Evolutionary conservation across 345 rosid genomes (phyloP), one percentile per base, ranked within the genome.

Genomic region (Zanthoxylum bungeanum): DNA sequence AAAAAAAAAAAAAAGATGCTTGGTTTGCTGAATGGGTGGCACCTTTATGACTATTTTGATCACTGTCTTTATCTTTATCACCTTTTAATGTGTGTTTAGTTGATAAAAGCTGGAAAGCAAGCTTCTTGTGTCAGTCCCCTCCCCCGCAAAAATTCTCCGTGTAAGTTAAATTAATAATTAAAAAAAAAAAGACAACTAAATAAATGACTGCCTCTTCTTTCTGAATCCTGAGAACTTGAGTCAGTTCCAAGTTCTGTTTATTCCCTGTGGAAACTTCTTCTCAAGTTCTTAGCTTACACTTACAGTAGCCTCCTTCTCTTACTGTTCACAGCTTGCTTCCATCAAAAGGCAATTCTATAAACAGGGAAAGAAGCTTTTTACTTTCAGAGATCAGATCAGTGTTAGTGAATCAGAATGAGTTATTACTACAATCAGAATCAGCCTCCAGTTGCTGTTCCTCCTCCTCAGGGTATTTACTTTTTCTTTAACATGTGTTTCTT

Each of bases 391-490:
- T 19, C 6, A 36, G 30, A 69, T n/a, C n/a, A n/a, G n/a, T n/a
- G n/a, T n/a, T n/a, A n/a, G n/a, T n/a, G 65, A 49, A 14, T 17
- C n/a, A n/a, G n/a, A 27, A 85, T 83, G 89, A 89, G 79, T 50
- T 81, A 83, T 50, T 81, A 83, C 70, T 85, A 82, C 80, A 25
- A 83, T 47, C 87, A 85, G 71, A 80, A 84, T 50, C 91, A 82
- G 67, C 79, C 85, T 17, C 91, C 91, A 3, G 88, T 87, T 14
- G 86, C 82, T 72, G 88, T 70, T 73, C 94, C 94, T 77, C 91
- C 94, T 37, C 82, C 87, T 3, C 94, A 85, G 77, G 93, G 93
- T 88, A 70, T 11, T n/a, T n/a, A n/a, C n/a, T n/a, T n/a, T n/a
- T n/a, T n/a, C n/a, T n/a, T n/a, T n/a, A n/a, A n/a, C n/a, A n/a